Conservation (phyloP, 2,329 filamentous ascomycete genomes). For the Ploettnerulaceae sp. region DNA sequence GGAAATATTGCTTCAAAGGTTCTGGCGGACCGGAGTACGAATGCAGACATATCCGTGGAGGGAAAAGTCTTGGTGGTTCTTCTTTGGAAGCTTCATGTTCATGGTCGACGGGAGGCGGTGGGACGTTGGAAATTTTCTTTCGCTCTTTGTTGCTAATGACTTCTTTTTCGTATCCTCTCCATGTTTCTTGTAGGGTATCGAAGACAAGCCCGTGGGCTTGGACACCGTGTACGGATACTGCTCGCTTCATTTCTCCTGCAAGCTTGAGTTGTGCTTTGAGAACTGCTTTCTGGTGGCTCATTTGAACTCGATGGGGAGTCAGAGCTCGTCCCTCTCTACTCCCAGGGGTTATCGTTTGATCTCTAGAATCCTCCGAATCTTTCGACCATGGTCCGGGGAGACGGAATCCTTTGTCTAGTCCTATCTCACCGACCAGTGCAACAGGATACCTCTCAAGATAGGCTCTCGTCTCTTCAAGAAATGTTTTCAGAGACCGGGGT, state of each 20-base stretch:
- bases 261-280: constrained; percentile 65
- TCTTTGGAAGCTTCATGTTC: constrained; percentile 32
- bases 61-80: constrained; percentile 57
- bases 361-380: constrained; percentile 36
- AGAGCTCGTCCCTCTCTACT: constrained; percentile 65
- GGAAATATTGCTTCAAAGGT: constrained; percentile 71
- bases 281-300: constrained; percentile 63
- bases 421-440: constrained; percentile 72
- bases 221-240: constrained; percentile 73
- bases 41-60: constrained; percentile 87
- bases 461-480: constrained; percentile 50
- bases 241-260: constrained; percentile 62
- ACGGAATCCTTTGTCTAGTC: constrained; percentile 71
- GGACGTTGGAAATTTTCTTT: constrained; percentile 41
- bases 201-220: constrained; percentile 55
- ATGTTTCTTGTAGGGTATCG: constrained; percentile 58
- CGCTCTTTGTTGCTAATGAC: constrained; percentile 56
- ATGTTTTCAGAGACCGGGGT: constrained; percentile 54
- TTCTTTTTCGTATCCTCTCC: constrained; percentile 65
- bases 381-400: constrained; percentile 58
- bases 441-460: constrained; percentile 53
- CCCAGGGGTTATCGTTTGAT: constrained; percentile 57
- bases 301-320: constrained; percentile 61
- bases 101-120: constrained; percentile 29
- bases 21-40: constrained; percentile 81